phyloP scores from a whole-genome alignment of 371 early-diverging fungal species.

The Dipsacomyces acuminosporus region DNA sequence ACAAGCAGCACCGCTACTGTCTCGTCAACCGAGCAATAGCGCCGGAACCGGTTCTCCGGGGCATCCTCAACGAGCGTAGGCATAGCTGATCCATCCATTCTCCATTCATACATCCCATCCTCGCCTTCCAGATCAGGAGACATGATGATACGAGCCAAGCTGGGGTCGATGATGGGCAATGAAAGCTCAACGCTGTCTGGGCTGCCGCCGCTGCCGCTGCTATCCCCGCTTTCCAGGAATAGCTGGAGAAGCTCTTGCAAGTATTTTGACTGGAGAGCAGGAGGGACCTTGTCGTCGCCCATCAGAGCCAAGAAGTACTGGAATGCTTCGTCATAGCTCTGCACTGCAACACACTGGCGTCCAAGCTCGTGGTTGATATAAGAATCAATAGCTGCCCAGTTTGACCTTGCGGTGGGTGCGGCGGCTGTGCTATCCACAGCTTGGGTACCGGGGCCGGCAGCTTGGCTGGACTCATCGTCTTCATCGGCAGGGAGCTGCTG shows the following conservation, averaged over 20 bases:
- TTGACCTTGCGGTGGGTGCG: constrained; percentile 1
- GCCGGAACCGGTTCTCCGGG: neutral
- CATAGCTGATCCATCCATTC: constrained; percentile 11
- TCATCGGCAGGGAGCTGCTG: neutral
- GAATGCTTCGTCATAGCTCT: constrained; percentile 31
- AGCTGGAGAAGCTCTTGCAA: constrained; percentile 45
- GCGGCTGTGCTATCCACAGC: neutral
- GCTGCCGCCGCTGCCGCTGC: neutral
- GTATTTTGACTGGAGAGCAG: constrained; percentile 42
- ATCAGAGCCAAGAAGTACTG: constrained; percentile 37
- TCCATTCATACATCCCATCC: constrained; percentile 37
- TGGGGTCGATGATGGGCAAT: constrained; percentile 33
- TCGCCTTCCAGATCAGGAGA: constrained; percentile 42
- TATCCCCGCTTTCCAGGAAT: constrained; percentile 23
- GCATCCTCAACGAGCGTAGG: constrained; percentile 2
- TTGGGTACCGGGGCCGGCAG: neutral
- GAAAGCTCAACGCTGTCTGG: constrained; percentile 25
- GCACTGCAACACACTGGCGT: constrained; percentile 53
- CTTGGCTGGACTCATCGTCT: constrained; percentile 1
- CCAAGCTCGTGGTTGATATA: constrained; percentile 85
- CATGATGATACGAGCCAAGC: constrained; percentile 24
- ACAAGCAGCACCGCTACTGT: constrained; percentile 36
- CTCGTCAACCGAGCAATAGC: constrained; percentile 44
- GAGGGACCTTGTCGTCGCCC: constrained; percentile 30
- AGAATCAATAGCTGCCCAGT: constrained; percentile 79